Percentiles rank a stretch among this genome's conserved stretches.
Evolutionary conservation across 192 early-diverging fungal genomes (phyloP).

Genomic region (Podila verticillata): DNA sequence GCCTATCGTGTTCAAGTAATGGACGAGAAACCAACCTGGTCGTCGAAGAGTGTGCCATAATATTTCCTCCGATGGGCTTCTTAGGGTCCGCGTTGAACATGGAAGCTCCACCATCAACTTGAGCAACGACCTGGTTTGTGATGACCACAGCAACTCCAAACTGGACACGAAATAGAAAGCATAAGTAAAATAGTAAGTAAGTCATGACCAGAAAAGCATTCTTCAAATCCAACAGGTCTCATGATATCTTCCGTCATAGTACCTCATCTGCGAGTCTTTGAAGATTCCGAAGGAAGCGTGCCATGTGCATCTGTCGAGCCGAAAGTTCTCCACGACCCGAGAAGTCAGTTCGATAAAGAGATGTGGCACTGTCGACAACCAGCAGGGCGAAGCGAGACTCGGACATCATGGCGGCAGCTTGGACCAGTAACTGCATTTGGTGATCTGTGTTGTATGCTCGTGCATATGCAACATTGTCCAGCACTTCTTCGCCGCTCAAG

Average conservation of each 20-base stretch:
- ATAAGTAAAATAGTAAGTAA: background rate
- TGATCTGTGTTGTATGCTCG: slow-evolving; percentile 97
- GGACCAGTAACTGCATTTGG: slow-evolving; percentile 84
- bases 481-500: slow-evolving; percentile 83
- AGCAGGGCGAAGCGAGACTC: slow-evolving; percentile 84
- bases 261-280: slow-evolving; percentile 93
- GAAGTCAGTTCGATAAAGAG: slow-evolving; percentile 97
- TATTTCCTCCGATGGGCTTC: slow-evolving; percentile 98
- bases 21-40: slow-evolving; percentile 68
- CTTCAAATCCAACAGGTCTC: background rate
- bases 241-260: background rate
- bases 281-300: slow-evolving; percentile 86
- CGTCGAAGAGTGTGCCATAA: slow-evolving; percentile 97
- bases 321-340: slow-evolving; percentile 95
- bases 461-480: slow-evolving; percentile 96
- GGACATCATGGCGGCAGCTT: slow-evolving; percentile 92
- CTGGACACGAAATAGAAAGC: slow-evolving; percentile 32
- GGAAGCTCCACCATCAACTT: slow-evolving; percentile 83
- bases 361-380: slow-evolving; percentile 93
- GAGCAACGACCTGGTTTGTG: slow-evolving; percentile 98
- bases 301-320: slow-evolving; percentile 95
- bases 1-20: too few species aligned
- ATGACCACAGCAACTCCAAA: slow-evolving; percentile 98
- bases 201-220: too few species aligned
- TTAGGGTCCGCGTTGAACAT: slow-evolving; percentile 93